Evolutionary conservation across 2,329 filamentous ascomycete genomes (phyloP), one percentile per base, ranked within the genome.

Genomic region (Trichoderma citrinoviride): DNA sequence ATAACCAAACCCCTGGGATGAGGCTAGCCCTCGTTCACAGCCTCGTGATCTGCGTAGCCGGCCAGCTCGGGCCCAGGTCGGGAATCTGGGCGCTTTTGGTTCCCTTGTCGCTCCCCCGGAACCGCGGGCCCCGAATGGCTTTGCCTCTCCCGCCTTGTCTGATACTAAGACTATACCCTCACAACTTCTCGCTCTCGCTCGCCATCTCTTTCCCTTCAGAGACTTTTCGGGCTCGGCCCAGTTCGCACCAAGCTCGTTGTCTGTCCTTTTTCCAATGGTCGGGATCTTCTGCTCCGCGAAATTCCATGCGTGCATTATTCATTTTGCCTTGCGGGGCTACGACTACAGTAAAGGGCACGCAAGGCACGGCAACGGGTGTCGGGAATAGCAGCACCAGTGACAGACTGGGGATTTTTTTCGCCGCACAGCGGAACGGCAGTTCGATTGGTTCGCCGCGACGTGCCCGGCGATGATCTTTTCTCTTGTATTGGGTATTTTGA

Each of bases 41-140:
- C 55, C 55, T 57, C 47, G 58, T 61, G 58, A 61, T 52, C 44
- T 53, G 47, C 47, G 25, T 37, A 43, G 23, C 58, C 58, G 46
- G 58, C 58, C 21, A 61, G 52, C 58, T 61, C 58, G 58, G 58
- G 17, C 25, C 57, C 57, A 52, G n/a, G 33, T 61, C 58, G 58
- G 58, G 33, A 4, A 37, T 14, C 10, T 14, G 5, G 27, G 27
- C 7, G 1, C 27, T 7, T 29, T 29, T 7, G 27, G 27, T 5
- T 23, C 25, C 52, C 46, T 61, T 46, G 33, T 37, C 47, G 47
- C 44, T 46, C 12, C 58, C 58, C 46, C 46, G 58, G 47, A 61
- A 43, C 43, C 58, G 47, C 58, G 58, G 33, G 58, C 21, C 25
- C 57, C 57, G 46, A 41, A 37, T 14, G n/a, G 17, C 33, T 41